Evolutionary conservation across 1,284 basidiomycete genomes (phyloP).

Genomic region (Ustilago xerochloae): DNA sequence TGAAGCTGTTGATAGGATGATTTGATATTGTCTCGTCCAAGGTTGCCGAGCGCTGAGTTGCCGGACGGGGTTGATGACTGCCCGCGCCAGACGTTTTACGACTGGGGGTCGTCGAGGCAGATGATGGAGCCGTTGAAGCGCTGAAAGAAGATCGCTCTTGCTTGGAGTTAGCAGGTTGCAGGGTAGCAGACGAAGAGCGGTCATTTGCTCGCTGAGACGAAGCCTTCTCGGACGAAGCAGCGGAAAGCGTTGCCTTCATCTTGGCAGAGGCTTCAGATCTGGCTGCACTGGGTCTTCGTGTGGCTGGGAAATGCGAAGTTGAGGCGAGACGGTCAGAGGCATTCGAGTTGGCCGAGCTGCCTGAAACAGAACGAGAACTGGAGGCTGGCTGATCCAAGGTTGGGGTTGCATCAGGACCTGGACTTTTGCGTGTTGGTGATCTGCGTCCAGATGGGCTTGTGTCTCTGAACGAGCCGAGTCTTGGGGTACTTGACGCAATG

Average conservation of each 20-base stretch:
- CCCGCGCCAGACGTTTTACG: constrained; percentile 5
- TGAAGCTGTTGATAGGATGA: constrained; percentile 17
- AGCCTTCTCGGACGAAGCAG: constrained; percentile 32
- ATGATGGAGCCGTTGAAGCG: constrained; percentile 1
- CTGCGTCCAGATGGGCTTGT: not conserved
- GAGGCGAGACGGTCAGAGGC: constrained; percentile 15
- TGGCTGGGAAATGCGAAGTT: not conserved
- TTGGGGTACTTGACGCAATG: not conserved
- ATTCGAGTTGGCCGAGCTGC: constrained; percentile 10
- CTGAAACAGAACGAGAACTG: constrained; percentile 19
- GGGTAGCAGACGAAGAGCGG: not conserved
- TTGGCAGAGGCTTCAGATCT: constrained; percentile 46
- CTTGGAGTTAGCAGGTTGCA: not conserved
- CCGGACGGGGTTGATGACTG: not conserved
- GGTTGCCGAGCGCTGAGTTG: constrained; percentile 1
- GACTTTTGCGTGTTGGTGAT: constrained; percentile 10
- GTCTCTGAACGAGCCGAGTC: not conserved
- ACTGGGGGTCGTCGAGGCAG: constrained; percentile 7
- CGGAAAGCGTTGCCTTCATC: constrained; percentile 45
- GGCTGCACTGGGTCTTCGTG: constrained; percentile 34
- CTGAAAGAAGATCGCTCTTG: not conserved
- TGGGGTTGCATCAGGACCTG: not conserved
- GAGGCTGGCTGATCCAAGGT: not conserved
- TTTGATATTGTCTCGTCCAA: constrained; percentile 10
- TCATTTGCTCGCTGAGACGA: constrained; percentile 8